These are phyloP conservation scores for Amphibolis antarctica DNA, from an alignment of 106 monocot species.

Conservation along the genomic window DNA sequence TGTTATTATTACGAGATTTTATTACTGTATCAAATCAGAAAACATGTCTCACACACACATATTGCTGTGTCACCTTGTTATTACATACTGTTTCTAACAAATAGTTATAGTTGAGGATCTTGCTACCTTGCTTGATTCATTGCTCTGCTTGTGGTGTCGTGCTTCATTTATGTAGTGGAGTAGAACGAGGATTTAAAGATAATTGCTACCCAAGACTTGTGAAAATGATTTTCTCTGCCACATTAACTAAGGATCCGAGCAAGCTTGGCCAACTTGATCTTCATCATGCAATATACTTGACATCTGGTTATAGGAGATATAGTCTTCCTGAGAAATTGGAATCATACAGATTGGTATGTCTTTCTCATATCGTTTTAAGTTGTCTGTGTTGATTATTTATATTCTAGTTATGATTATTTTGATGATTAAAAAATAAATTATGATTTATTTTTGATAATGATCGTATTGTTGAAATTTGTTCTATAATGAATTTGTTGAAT, in stretches of 20 bases:
- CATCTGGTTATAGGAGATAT: conserved; percentile 61
- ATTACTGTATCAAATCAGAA: too few species aligned
- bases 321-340: conserved; percentile 61
- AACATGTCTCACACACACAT: too few species aligned
- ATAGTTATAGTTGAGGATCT: neutral
- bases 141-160: neutral
- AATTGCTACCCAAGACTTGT: conserved; percentile 55
- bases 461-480: too few species aligned
- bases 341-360: conserved; percentile 53
- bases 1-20: too few species aligned
- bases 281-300: conserved; percentile 75
- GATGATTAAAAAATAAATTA: too few species aligned
- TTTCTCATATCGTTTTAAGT: neutral
- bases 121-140: neutral
- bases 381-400: neutral
- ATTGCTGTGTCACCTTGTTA: too few species aligned
- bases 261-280: conserved; percentile 83
- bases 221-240: conserved; percentile 83
- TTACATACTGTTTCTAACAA: too few species aligned
- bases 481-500: too few species aligned
- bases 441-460: too few species aligned
- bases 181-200: conserved; percentile 59
- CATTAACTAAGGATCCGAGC: conserved; percentile 91
- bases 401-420: neutral
- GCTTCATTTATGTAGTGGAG: conserved; percentile 27